Percentiles rank a stretch among this genome's conserved stretches.
These are phyloP conservation scores for Collybia sordida DNA, from an alignment of 768 basidiomycete species.

Conservation along the genomic window DNA sequence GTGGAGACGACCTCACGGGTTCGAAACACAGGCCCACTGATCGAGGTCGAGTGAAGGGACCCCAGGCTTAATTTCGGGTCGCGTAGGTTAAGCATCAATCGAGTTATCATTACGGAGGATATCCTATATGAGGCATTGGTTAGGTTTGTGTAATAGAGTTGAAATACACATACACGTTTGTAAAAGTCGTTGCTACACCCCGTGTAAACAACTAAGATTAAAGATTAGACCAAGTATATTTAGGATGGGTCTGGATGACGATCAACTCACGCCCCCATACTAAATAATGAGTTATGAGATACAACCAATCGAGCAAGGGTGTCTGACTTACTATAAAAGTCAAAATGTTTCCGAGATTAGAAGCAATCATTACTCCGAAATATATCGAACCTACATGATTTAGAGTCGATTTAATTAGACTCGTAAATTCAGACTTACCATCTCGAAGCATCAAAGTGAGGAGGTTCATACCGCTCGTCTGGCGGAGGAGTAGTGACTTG, in stretches of 20 bases:
- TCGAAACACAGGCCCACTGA: neutral
- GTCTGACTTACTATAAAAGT: neutral
- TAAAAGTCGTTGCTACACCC: constrained; percentile 1
- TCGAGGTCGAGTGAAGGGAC: neutral
- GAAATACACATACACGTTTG: neutral
- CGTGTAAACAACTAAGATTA: neutral
- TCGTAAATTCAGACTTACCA: neutral
- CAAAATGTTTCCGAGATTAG: constrained; percentile 1
- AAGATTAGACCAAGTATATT: neutral
- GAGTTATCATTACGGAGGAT: constrained; percentile 3
- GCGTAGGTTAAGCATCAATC: constrained; percentile 6
- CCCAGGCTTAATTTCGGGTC: neutral
- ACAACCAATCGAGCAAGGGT: neutral
- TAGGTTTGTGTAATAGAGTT: neutral
- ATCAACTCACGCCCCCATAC: constrained; percentile 1
- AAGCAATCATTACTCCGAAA: constrained; percentile 2
- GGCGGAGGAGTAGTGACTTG: neutral
- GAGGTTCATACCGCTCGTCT: neutral
- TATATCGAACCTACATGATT: constrained; percentile 1
- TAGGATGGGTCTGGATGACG: neutral
- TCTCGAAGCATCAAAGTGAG: constrained; percentile 1
- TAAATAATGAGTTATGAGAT: neutral
- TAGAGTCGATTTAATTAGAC: too few species aligned
- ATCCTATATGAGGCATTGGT: neutral
- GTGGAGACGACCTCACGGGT: neutral